Conservation (phyloP, 2,329 filamentous ascomycete species). For the Xylariaceae sp. region DNA sequence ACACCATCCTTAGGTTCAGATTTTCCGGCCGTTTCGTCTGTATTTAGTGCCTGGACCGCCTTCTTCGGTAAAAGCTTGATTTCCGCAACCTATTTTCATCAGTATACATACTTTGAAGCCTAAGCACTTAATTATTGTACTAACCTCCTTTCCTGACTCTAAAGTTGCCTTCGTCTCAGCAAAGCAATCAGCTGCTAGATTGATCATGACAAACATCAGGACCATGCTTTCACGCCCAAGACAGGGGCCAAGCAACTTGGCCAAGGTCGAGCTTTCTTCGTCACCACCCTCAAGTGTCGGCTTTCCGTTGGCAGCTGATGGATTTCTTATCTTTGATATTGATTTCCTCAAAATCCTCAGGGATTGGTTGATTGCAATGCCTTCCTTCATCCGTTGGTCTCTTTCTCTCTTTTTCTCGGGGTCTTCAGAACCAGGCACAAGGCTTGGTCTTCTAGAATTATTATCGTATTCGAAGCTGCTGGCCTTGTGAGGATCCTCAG, state of each 20-base stretch:
- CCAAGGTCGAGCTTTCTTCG: constrained; percentile 27
- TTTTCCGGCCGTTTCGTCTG: background rate
- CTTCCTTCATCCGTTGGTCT: constrained; percentile 27
- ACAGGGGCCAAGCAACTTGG: constrained; percentile 34
- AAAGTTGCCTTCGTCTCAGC: constrained; percentile 29
- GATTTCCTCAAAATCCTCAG: constrained; percentile 12
- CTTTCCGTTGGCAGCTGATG: background rate
- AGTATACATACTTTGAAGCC: background rate
- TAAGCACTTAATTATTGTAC: background rate
- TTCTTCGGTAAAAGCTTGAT: constrained; percentile 8
- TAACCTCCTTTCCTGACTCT: constrained; percentile 25
- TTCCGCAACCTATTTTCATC: constrained; percentile 8
- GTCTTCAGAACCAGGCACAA: background rate
- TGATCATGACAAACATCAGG: constrained; percentile 43
- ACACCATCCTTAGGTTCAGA: too few species aligned
- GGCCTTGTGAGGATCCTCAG: constrained; percentile 11
- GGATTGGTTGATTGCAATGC: constrained; percentile 34
- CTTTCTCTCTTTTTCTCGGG: background rate
- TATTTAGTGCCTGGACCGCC: background rate
- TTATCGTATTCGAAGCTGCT: background rate
- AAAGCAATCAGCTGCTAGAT: constrained; percentile 22
- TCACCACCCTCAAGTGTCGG: constrained; percentile 18
- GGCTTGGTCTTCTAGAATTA: too few species aligned
- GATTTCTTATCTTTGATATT: constrained; percentile 12
- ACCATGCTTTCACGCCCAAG: constrained; percentile 35